Base-by-base conservation (phyloP, 148 eudicot species). In the Vaccinium macrocarpon region DNA sequence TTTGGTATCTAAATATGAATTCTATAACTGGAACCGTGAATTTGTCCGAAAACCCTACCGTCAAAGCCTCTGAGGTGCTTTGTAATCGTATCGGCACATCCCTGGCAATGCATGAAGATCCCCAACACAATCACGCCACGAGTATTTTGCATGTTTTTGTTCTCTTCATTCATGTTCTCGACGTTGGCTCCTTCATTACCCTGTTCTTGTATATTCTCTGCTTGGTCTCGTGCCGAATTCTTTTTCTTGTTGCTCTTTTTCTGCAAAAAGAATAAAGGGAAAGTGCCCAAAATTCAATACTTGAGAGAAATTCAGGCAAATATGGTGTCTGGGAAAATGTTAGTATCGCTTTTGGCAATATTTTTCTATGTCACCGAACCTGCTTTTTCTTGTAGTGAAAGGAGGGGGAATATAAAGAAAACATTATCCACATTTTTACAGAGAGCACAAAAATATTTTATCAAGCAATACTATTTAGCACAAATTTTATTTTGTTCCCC, bases 91-190 rank as follows among this genome's bases (percentile, higher is more conserved):
- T 89, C 66, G 0, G 85, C 88, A 79, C 97, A 94, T 53, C 91
- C 88, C 55, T 88, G 85, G 79, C 97, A 94, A 51, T 94, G 97
- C 79, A 92, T 86, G 62, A 82, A 86, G 29, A 91, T 83, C 11
- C 88, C 86, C 42, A 94, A 84, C 11, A 92, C 86, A 12, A 94
- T 88, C 27, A n/a, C 81, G 66, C 83, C 88, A 5, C 80, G n/a
- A 0, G 76, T 66, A 75, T 82, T 79, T 21, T 78, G 51, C 32
- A 42, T 25, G 79, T 76, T 81, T 82, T 80, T 68, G 53, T 11
- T 38, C 73, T 80, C 53, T 38, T 72, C 21, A 4, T 16, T 35
- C 18, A n/a, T 16, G n/a, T 8, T 35, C n/a, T 72, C 12, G 11
- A 15, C 73, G 0, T 68, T 29, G 42, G 18, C 5, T 68, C 73